Percentiles rank a stretch among this genome's conserved stretches.
phyloP scores from a whole-genome alignment of 164 flowering plant species.

The Annona cherimola region DNA sequence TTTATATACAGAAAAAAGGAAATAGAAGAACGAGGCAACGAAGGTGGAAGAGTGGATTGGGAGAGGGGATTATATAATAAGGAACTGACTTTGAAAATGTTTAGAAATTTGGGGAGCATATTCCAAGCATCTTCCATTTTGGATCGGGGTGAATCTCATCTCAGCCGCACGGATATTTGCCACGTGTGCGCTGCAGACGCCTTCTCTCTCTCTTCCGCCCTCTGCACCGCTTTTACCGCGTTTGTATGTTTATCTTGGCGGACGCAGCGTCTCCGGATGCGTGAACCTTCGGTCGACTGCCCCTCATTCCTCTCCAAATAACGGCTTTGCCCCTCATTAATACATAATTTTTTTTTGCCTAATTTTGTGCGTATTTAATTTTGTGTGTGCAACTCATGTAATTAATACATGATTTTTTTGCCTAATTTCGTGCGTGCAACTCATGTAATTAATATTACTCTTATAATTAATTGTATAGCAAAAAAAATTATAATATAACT shows the following conservation, averaged over 20 bases:
- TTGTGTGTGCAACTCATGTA: too few relatives aligned
- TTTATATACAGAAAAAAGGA: neutral
- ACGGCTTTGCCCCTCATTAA: neutral
- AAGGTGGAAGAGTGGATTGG: neutral
- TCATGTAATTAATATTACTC: too few relatives aligned
- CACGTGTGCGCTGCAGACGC: conserved; percentile 1
- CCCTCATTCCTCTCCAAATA: neutral
- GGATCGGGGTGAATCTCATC: conserved; percentile 11
- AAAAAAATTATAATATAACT: too few relatives aligned
- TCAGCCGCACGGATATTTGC: neutral
- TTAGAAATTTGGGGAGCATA: conserved; percentile 18
- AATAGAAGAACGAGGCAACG: neutral
- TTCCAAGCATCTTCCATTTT: conserved; percentile 34
- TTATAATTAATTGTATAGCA: too few relatives aligned
- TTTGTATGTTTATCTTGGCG: neutral
- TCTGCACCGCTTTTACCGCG: conserved; percentile 2
- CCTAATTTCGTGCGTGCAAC: too few relatives aligned
- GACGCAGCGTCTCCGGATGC: neutral
- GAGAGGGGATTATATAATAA: neutral
- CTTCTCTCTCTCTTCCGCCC: neutral
- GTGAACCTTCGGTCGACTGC: neutral
- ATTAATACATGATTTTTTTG: too few relatives aligned
- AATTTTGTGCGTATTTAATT: too few relatives aligned
- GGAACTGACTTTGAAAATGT: neutral
- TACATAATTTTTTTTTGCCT: too few relatives aligned